Conservation (phyloP, 2,329 filamentous ascomycete genomes). For the Aspergillus sp. region DNA sequence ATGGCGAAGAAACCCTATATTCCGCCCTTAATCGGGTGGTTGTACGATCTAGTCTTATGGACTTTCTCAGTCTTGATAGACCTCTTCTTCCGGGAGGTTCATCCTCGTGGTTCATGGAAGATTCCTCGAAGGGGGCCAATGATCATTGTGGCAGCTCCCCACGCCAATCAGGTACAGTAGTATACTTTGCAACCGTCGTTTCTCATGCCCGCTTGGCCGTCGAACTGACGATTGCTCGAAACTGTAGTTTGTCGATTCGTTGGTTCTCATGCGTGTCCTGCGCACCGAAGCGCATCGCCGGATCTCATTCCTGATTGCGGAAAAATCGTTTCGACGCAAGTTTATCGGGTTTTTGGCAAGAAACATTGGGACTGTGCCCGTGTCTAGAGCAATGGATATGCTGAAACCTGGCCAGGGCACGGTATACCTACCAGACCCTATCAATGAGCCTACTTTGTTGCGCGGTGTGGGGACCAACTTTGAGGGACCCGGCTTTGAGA, state of each 20-base stretch:
- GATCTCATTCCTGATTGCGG: constrained; percentile 89
- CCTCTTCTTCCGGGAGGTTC: constrained; percentile 97
- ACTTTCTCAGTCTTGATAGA: constrained; percentile 73
- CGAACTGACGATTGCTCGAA: constrained; percentile 6
- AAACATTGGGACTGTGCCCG: constrained; percentile 87
- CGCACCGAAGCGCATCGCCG: constrained; percentile 85
- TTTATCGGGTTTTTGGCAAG: constrained; percentile 89
- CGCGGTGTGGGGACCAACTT: constrained; percentile 84
- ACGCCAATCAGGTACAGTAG: constrained; percentile 81
- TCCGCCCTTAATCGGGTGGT: constrained; percentile 47
- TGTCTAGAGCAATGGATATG: constrained; percentile 86
- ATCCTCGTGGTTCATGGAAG: constrained; percentile 93
- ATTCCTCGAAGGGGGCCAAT: constrained; percentile 86
- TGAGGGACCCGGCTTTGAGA: constrained; percentile 69
- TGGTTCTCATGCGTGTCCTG: constrained; percentile 89
- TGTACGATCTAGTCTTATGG: constrained; percentile 44
- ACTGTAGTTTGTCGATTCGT: constrained; percentile 84
- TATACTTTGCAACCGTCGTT: background rate
- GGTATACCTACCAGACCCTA: constrained; percentile 86
- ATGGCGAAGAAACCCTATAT: constrained; percentile 46
- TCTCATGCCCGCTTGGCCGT: background rate
- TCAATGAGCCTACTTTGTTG: constrained; percentile 80
- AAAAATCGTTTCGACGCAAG: constrained; percentile 87
- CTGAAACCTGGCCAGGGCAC: constrained; percentile 78
- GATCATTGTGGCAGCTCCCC: constrained; percentile 93